phyloP scores from a whole-genome alignment of 2,329 filamentous ascomycete species.

The Aureobasidium namibiae region DNA sequence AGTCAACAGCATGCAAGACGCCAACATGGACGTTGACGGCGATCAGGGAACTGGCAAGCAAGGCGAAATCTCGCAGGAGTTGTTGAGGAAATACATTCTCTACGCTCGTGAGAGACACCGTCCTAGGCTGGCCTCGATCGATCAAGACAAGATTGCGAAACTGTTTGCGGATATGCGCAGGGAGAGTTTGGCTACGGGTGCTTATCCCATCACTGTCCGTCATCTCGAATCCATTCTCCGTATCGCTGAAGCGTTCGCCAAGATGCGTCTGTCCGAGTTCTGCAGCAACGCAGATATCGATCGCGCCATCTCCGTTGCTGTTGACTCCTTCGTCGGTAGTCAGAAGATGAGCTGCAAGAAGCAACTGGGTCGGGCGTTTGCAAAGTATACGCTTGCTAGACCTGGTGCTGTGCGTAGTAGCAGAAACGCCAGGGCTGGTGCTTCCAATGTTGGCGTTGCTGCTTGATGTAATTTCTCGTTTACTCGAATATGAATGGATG shows the following conservation, averaged over 20 bases:
- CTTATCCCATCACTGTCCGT: constrained; percentile 95
- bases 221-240: constrained; percentile 97
- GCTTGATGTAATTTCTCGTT: not conserved
- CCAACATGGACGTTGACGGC: constrained; percentile 53
- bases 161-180: constrained; percentile 94
- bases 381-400: constrained; percentile 64
- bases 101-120: constrained; percentile 84
- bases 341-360: constrained; percentile 99
- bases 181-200: constrained; percentile 86
- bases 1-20: constrained; percentile 35
- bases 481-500: not conserved
- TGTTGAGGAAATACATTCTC: constrained; percentile 92
- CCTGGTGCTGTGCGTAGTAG: constrained; percentile 30
- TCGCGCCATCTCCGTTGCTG: constrained; percentile 90
- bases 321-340: constrained; percentile 90
- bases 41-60: constrained; percentile 42
- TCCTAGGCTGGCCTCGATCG: constrained; percentile 94
- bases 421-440: constrained; percentile 4
- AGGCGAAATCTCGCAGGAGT: constrained; percentile 74
- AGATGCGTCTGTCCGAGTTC: constrained; percentile 97
- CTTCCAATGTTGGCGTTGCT: constrained; percentile 12
- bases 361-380: constrained; percentile 85
- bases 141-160: constrained; percentile 91
- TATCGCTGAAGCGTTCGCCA: constrained; percentile 87
- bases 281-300: constrained; percentile 87